Conservation (phyloP, 768 basidiomycete genomes). For the Leccinum broughii region DNA sequence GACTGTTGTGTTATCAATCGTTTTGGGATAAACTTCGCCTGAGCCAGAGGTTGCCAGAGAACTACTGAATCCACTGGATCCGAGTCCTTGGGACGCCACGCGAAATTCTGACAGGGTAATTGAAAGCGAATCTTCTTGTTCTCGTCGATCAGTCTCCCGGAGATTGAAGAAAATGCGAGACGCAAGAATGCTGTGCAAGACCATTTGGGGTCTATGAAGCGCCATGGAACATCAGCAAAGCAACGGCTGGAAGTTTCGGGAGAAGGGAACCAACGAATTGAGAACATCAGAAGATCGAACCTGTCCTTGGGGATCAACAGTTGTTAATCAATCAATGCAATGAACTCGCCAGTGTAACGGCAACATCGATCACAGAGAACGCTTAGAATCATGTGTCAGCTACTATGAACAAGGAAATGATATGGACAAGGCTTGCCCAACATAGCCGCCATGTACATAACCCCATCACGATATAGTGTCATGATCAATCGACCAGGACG, state of each 20-base stretch:
- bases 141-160: slow-evolving; percentile 18
- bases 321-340: neutral
- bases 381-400: slow-evolving; percentile 1
- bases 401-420: neutral
- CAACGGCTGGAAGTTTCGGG: neutral
- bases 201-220: slow-evolving; percentile 19
- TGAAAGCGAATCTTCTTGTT: neutral
- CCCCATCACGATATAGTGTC: slow-evolving; percentile 20
- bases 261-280: slow-evolving; percentile 17
- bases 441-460: slow-evolving; percentile 21
- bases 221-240: slow-evolving; percentile 2
- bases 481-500: slow-evolving; percentile 12
- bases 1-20: neutral
- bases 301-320: neutral
- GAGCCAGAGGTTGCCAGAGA: neutral
- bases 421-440: slow-evolving; percentile 1
- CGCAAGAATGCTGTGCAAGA: slow-evolving; percentile 24
- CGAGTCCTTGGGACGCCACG: neutral
- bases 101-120: slow-evolving; percentile 12
- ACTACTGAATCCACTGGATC: slow-evolving; percentile 1
- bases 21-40: neutral
- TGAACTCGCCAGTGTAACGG: slow-evolving; percentile 14
- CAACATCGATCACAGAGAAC: slow-evolving; percentile 20
- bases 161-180: slow-evolving; percentile 29
- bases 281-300: slow-evolving; percentile 18